Evolutionary conservation across 108 stramenopile genomes (phyloP).

Genomic region (Pseudonitzschia delicatissima): DNA sequence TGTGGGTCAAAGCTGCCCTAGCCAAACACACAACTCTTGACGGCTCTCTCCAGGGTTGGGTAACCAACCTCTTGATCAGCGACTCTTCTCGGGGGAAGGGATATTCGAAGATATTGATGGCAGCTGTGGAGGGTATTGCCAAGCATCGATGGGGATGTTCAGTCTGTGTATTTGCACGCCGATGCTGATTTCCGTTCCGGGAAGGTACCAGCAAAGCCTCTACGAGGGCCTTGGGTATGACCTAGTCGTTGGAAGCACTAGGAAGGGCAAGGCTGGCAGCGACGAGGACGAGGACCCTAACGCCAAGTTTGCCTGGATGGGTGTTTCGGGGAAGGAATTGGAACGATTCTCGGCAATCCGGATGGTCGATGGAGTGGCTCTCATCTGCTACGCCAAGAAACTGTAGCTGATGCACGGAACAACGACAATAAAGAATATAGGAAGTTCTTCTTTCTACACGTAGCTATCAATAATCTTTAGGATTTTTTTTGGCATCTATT

Average conservation of each 20-base stretch:
- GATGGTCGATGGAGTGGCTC: slow-evolving; percentile 53
- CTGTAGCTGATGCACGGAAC: too few relatives aligned
- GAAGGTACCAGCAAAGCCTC: slow-evolving; percentile 44
- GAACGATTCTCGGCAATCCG: slow-evolving; percentile 31
- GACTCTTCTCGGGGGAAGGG: slow-evolving; percentile 53
- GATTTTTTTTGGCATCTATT: too few relatives aligned
- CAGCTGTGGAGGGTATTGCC: slow-evolving; percentile 63
- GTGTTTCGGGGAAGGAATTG: slow-evolving; percentile 35
- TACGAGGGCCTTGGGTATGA: slow-evolving; percentile 57
- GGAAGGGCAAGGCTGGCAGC: background rate
- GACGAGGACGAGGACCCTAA: background rate
- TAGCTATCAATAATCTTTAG: too few relatives aligned
- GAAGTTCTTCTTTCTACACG: too few relatives aligned
- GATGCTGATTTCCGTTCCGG: slow-evolving; percentile 56
- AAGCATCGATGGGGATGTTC: slow-evolving; percentile 47
- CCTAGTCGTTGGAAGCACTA: slow-evolving; percentile 27
- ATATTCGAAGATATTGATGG: slow-evolving; percentile 58
- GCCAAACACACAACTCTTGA: background rate
- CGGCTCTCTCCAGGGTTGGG: slow-evolving; percentile 38
- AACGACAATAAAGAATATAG: too few relatives aligned
- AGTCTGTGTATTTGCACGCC: slow-evolving; percentile 55
- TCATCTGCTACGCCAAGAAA: slow-evolving; percentile 32
- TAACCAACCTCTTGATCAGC: slow-evolving; percentile 59
- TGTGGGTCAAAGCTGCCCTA: slow-evolving; percentile 32
- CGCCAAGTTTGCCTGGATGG: slow-evolving; percentile 16